phyloP scores from a whole-genome alignment of 75 land plant species.

The Picea glauca region DNA sequence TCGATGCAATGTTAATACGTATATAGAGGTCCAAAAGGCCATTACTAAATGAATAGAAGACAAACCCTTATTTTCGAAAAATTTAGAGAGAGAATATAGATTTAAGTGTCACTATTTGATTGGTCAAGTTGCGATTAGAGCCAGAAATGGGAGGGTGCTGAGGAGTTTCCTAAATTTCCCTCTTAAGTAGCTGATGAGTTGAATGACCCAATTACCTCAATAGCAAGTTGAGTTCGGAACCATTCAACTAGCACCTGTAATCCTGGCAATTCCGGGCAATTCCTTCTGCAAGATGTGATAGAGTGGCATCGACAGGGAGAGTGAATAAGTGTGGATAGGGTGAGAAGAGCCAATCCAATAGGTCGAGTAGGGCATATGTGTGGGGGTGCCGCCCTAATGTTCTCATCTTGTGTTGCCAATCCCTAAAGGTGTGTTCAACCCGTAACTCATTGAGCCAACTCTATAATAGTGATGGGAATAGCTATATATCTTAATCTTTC shows the following conservation, averaged over 20 bases:
- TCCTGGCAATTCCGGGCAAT: neutral
- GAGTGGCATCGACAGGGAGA: too few species aligned
- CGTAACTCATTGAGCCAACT: too few species aligned
- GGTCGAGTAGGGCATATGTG: too few species aligned
- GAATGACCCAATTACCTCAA: neutral
- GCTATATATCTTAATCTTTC: too few species aligned
- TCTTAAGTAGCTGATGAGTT: neutral
- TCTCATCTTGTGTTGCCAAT: too few species aligned
- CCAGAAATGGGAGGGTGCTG: neutral
- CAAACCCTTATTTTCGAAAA: neutral
- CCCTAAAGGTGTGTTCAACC: too few species aligned
- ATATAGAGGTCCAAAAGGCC: neutral
- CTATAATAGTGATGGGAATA: too few species aligned
- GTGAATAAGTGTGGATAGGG: too few species aligned
- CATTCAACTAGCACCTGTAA: neutral
- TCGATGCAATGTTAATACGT: neutral
- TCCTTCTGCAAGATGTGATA: neutral
- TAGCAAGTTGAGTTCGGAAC: neutral
- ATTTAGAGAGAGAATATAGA: neutral
- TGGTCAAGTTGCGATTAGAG: neutral
- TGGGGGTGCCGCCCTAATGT: too few species aligned
- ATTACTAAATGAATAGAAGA: neutral
- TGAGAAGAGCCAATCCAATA: too few species aligned
- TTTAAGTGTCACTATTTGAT: neutral
- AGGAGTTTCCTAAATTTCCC: neutral